Conservation (phyloP, 2,329 filamentous ascomycete genomes). For the Clonostachys solani region DNA sequence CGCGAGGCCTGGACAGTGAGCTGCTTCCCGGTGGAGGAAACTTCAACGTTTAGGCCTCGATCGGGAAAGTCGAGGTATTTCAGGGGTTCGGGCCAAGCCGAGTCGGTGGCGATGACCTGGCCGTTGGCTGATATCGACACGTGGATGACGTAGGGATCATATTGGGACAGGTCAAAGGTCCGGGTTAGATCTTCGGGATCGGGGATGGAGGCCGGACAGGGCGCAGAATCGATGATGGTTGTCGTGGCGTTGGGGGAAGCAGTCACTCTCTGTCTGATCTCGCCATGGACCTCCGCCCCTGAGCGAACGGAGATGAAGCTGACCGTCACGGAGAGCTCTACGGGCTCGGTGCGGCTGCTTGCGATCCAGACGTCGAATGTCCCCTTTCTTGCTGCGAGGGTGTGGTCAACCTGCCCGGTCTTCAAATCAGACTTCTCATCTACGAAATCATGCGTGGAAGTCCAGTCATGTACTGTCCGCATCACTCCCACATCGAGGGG, state of each 20-base stretch:
- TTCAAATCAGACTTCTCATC: slow-evolving; percentile 10
- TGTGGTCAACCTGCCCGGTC: slow-evolving; percentile 35
- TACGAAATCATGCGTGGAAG: slow-evolving; percentile 13
- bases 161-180: slow-evolving; percentile 26
- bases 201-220: slow-evolving; percentile 6
- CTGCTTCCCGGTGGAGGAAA: slow-evolving; percentile 10
- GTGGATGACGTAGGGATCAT: slow-evolving; percentile 41
- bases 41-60: slow-evolving; percentile 26
- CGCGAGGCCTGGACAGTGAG: slow-evolving; percentile 27
- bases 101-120: slow-evolving; percentile 36
- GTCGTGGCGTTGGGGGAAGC: slow-evolving; percentile 31
- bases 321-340: slow-evolving; percentile 20
- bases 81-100: slow-evolving; percentile 58
- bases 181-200: slow-evolving; percentile 1
- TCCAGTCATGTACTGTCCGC: slow-evolving; percentile 35
- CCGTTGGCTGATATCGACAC: slow-evolving; percentile 31
- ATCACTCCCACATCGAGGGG: slow-evolving; percentile 55
- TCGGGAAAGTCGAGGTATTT: slow-evolving; percentile 52
- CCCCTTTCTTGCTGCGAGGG: slow-evolving; percentile 21
- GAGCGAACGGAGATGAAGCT: slow-evolving; percentile 34
- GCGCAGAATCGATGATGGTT: slow-evolving; percentile 18
- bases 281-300: slow-evolving; percentile 24
- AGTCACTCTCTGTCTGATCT: slow-evolving; percentile 13
- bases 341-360: slow-evolving; percentile 20
- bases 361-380: slow-evolving; percentile 38